Conservation (phyloP, 257 asterid species). For the Fraxinus anomala region DNA sequence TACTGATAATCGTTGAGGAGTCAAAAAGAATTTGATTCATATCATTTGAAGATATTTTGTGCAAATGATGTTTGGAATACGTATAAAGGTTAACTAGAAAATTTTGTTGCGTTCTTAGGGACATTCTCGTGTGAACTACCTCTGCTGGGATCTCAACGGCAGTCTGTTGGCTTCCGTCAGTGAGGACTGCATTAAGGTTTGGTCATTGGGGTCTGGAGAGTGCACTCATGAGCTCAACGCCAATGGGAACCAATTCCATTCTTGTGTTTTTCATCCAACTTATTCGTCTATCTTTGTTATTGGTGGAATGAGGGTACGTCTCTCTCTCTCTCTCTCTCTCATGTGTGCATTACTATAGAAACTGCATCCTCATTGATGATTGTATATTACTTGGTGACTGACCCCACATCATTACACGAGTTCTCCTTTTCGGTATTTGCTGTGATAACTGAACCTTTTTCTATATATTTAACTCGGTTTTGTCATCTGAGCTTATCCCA, state of each 20-base stretch:
- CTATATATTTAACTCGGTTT: background rate
- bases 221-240: slow-evolving; percentile 82
- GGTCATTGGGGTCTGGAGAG: slow-evolving; percentile 84
- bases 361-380: background rate
- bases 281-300: slow-evolving; percentile 83
- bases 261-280: slow-evolving; percentile 93
- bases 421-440: too few species aligned
- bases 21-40: background rate
- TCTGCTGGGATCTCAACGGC: slow-evolving; percentile 92
- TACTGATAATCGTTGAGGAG: background rate
- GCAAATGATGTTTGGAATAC: background rate
- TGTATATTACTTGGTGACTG: background rate
- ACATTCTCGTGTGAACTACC: slow-evolving; percentile 76
- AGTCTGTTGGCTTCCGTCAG: slow-evolving; percentile 88
- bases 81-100: background rate
- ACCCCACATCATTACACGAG: background rate
- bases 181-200: slow-evolving; percentile 89
- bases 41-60: background rate
- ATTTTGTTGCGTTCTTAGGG: slow-evolving; percentile 51
- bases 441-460: background rate
- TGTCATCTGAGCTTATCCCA: background rate
- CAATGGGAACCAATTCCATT: slow-evolving; percentile 76
- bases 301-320: slow-evolving; percentile 74
- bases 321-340: slow-evolving; percentile 18
- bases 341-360: background rate